A percentile compares a stretch with the other conserved stretches of the same genome.
These are phyloP conservation scores for Fusarium floridanum DNA, from an alignment of 2,329 filamentous ascomycete species.

Conservation along the genomic window DNA sequence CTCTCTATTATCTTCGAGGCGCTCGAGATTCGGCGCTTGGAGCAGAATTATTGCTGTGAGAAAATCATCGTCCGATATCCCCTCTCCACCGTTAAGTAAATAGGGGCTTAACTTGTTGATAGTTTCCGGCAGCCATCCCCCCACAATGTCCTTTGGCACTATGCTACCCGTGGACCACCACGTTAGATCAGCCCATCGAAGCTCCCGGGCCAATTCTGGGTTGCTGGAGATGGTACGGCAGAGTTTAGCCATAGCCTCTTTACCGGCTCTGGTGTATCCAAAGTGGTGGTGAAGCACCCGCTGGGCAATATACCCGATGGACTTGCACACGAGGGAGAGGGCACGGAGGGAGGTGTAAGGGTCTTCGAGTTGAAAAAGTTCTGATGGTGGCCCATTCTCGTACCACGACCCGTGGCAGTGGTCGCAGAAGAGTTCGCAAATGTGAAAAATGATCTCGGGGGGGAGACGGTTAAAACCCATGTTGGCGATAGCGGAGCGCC, in stretches of 20 bases:
- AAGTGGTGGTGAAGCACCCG: conserved; percentile 12
- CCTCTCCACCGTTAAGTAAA: neutral
- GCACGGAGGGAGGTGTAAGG: neutral
- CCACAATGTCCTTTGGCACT: neutral
- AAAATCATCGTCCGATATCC: rapidly evolving
- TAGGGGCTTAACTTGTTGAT: neutral
- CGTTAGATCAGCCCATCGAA: neutral
- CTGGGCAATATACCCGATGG: conserved; percentile 12
- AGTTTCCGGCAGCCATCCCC: neutral
- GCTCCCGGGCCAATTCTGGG: neutral
- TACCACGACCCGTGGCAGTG: neutral
- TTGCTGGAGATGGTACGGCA: conserved; percentile 4
- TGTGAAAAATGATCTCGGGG: neutral
- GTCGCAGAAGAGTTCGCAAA: neutral
- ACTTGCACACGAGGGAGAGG: neutral
- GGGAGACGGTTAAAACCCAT: neutral
- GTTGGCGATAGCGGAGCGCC: neutral
- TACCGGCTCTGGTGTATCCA: neutral
- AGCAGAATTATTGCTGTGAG: neutral
- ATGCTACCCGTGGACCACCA: rapidly evolving
- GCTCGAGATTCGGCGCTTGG: neutral
- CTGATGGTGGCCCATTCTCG: neutral
- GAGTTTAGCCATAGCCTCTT: neutral
- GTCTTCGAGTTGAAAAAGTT: too few species aligned
- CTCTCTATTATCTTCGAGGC: neutral